Percentiles rank a stretch among this genome's conserved stretches.
These are phyloP conservation scores for Linum lewisii DNA, from an alignment of 345 rosid species.

Conservation along the genomic window DNA sequence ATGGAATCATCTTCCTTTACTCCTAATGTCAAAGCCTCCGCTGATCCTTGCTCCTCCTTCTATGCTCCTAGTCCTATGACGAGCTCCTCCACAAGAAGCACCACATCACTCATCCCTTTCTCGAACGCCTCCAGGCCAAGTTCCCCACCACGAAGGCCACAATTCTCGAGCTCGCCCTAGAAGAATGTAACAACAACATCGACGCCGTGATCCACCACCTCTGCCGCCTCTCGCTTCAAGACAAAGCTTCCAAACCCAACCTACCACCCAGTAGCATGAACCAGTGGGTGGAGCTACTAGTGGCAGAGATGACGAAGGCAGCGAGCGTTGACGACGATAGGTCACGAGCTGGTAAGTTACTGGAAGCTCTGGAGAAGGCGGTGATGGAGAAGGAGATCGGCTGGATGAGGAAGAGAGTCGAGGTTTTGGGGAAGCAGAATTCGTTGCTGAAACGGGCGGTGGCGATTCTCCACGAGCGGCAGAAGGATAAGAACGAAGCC, in stretches of 20 bases:
- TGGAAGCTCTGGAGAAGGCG: constrained; percentile 5
- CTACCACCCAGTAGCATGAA: neutral
- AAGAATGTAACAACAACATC: neutral
- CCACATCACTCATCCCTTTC: neutral
- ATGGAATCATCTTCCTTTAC: too few species aligned
- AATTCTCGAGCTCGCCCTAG: neutral
- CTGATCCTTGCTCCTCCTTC: too few species aligned
- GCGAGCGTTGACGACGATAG: constrained; percentile 11
- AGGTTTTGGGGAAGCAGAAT: constrained; percentile 1
- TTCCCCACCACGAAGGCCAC: neutral
- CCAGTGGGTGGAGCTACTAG: constrained; percentile 13
- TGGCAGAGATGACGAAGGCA: constrained; percentile 13
- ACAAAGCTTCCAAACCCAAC: neutral
- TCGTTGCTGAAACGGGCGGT: constrained; percentile 7
- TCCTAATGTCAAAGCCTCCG: too few species aligned
- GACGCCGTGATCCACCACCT: neutral
- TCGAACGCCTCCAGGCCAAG: neutral
- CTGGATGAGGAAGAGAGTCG: neutral
- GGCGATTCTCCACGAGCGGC: constrained; percentile 6
- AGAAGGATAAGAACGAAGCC: constrained; percentile 7
- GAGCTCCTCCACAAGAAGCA: too few species aligned
- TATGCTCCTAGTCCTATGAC: too few species aligned
- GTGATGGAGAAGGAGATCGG: neutral
- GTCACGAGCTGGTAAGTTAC: constrained; percentile 1
- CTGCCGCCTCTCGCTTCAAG: neutral